Evolutionary conservation across 768 basidiomycete genomes (phyloP), one percentile per base, ranked within the genome.

Genomic region (Amyloporia xantha): DNA sequence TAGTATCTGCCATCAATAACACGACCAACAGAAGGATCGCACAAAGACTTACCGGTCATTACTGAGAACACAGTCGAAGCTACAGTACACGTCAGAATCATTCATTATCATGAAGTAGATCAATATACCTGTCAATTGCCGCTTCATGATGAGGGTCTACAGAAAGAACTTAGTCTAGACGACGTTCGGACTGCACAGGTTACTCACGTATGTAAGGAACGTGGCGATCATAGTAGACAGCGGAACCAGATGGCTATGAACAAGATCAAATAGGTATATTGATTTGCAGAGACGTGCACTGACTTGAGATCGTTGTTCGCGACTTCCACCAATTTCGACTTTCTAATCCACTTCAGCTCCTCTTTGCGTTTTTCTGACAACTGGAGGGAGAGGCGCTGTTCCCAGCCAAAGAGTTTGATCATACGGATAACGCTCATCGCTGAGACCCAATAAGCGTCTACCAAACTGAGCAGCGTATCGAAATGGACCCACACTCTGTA

Each of bases 191-290:
- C 67, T 20, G 80, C 53, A 41, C 86, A n/a, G n/a, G n/a, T n/a
- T 5, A 60, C 77, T 38, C 65, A 82, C 72, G 53, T 82, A 86
- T 4, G 77, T 72, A 2, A 75, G 68, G 59, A 77, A 87, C 1
- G 82, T 81, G 7, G 75, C 72, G 26, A 83, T 57, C 85, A 88
- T 88, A n/a, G 78, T 81, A 1, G 75, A 41, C 10, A 86, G 59
- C 0, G 86, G 85, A 40, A 87, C 74, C 25, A 79, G 48, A 54
- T 71, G 17, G 12, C 41, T 43, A 24, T n/a, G n/a, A n/a, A n/a
- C n/a, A n/a, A n/a, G 78, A 50, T 79, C 76, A 10, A 88, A 55
- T 1, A 83, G 84, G 4, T 20, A 40, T 21, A n/a, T 12, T 79
- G 62, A 25, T 33, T 33, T 15, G 40, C 2, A 4, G 4, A 44